Conservation (phyloP, 257 asterid species). For the Solanum pimpinellifolium region DNA sequence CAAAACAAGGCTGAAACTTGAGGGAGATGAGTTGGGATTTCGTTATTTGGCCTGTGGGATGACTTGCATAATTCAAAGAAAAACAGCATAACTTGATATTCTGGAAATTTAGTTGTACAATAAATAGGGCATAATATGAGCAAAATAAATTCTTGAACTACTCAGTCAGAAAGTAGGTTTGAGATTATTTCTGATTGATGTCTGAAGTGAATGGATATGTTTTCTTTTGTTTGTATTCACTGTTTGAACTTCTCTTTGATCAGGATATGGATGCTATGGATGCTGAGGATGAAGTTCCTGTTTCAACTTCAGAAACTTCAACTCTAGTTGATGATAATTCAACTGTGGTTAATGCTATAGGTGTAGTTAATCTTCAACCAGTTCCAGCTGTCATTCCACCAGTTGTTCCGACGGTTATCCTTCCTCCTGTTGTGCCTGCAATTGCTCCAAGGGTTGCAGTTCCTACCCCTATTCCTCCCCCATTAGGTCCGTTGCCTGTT, state of each 20-base stretch:
- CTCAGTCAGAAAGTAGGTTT: neutral
- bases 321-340: conserved; percentile 23
- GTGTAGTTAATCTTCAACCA: conserved; percentile 31
- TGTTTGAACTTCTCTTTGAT: neutral
- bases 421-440: conserved; percentile 30
- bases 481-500: conserved; percentile 57
- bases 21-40: neutral
- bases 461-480: conserved; percentile 37
- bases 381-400: conserved; percentile 23
- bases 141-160: neutral
- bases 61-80: neutral
- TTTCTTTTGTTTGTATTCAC: neutral
- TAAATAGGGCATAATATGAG: neutral
- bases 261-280: conserved; percentile 67
- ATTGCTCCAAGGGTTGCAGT: conserved; percentile 47
- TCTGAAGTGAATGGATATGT: neutral
- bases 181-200: neutral
- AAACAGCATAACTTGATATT: neutral
- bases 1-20: neutral
- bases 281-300: conserved; percentile 38
- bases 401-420: conserved; percentile 4
- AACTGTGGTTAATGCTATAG: conserved; percentile 29
- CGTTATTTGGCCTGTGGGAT: neutral
- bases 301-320: conserved; percentile 25
- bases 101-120: neutral